These are phyloP conservation scores for Hypoxylon subgilvum DNA, from an alignment of 495 filamentous ascomycete species.

Conservation along the genomic window DNA sequence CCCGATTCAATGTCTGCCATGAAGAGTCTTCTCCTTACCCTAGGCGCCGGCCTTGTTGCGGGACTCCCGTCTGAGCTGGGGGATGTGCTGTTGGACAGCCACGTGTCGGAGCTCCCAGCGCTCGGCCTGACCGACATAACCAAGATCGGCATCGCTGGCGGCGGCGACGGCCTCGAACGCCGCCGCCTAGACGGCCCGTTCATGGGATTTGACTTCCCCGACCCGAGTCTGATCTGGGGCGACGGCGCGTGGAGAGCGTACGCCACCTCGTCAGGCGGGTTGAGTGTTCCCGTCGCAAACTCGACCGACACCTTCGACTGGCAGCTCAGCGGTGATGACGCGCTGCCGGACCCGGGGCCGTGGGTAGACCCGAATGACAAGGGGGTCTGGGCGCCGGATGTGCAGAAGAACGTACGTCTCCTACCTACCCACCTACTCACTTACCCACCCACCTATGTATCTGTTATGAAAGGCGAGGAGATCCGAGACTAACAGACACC, in stretches of 20 bases:
- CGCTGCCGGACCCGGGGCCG: slow-evolving; percentile 35
- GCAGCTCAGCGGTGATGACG: slow-evolving; percentile 35
- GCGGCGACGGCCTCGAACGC: slow-evolving; percentile 18
- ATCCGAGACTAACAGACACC: neutral
- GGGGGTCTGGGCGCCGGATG: slow-evolving; percentile 41
- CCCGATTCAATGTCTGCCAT: slow-evolving; percentile 7
- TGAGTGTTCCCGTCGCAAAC: slow-evolving; percentile 39
- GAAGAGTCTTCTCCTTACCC: slow-evolving; percentile 36
- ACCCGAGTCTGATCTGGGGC: slow-evolving; percentile 40
- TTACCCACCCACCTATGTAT: too few relatives aligned
- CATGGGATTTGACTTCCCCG: slow-evolving; percentile 42
- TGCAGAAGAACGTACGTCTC: slow-evolving; percentile 40
- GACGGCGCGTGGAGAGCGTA: slow-evolving; percentile 45
- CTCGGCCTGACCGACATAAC: slow-evolving; percentile 41
- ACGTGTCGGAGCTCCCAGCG: slow-evolving; percentile 25
- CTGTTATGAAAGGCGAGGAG: too few relatives aligned
- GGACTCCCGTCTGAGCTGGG: slow-evolving; percentile 25
- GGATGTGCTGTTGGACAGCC: slow-evolving; percentile 9
- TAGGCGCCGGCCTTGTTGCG: slow-evolving; percentile 31
- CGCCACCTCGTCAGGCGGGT: slow-evolving; percentile 36
- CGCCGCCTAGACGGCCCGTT: slow-evolving; percentile 30
- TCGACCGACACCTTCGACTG: slow-evolving; percentile 38
- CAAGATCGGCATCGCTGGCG: slow-evolving; percentile 27
- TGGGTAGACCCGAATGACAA: slow-evolving; percentile 38
- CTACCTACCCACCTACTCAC: neutral